A percentile compares a stretch with the other conserved stretches of the same genome.
Conservation (phyloP, 1,284 basidiomycete genomes). For the Trichosporon sp. region DNA sequence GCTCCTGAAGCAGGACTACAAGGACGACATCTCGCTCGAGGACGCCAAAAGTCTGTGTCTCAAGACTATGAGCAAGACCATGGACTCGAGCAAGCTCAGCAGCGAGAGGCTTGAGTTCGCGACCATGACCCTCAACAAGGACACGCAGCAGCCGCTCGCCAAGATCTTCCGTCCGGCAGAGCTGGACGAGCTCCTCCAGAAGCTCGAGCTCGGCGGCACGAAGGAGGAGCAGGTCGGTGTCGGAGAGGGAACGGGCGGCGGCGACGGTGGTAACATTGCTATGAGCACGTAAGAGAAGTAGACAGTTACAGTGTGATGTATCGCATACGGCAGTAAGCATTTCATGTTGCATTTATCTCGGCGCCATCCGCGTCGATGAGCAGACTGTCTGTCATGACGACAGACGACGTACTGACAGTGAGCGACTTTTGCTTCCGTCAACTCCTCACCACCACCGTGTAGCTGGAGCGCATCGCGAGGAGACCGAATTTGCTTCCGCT, state of each 20-base stretch:
- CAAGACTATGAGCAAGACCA: conserved; percentile 97
- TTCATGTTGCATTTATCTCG: neutral
- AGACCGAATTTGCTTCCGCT: neutral
- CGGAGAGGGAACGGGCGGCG: conserved; percentile 55
- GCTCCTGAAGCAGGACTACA: conserved; percentile 97
- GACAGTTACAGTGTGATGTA: conserved; percentile 9
- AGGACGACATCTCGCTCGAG: conserved; percentile 86
- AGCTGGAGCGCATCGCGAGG: neutral
- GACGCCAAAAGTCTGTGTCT: conserved; percentile 90
- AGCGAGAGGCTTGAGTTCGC: conserved; percentile 97
- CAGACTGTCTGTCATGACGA: neutral
- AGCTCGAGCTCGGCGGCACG: conserved; percentile 83
- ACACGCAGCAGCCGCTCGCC: conserved; percentile 76
- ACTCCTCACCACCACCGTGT: too few relatives aligned
- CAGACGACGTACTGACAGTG: neutral
- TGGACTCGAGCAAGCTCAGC: conserved; percentile 95
- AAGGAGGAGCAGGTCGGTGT: conserved; percentile 63
- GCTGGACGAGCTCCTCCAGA: conserved; percentile 81
- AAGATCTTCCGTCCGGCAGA: conserved; percentile 92
- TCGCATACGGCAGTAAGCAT: conserved; percentile 6
- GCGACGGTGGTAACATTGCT: conserved; percentile 51
- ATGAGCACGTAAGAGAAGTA: conserved; percentile 46
- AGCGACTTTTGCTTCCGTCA: conserved; percentile 4
- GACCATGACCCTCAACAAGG: conserved; percentile 80
- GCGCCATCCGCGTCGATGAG: neutral